A percentile compares a stretch with the other conserved stretches of the same genome.
Conservation (phyloP, 768 basidiomycete species). For the Leccinum arenicola region DNA sequence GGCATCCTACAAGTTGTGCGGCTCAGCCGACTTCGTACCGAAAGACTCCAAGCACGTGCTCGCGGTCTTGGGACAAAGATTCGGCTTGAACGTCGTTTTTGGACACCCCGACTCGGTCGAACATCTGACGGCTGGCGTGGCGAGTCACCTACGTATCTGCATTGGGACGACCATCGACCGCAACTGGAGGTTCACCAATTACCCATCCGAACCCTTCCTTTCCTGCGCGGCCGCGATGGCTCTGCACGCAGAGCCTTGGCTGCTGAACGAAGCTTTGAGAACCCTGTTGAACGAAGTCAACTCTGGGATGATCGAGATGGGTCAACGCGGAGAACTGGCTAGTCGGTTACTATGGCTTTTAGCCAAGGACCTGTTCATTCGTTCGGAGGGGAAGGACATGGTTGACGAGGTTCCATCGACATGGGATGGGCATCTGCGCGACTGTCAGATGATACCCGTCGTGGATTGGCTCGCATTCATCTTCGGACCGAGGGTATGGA, state of each 20-base stretch:
- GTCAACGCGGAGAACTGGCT: conserved; percentile 5
- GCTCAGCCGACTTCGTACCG: not conserved
- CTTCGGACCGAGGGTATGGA: not conserved
- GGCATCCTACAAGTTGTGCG: not conserved
- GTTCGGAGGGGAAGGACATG: not conserved
- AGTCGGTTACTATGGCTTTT: conserved; percentile 6
- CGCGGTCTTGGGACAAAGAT: conserved; percentile 3
- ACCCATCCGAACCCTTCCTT: conserved; percentile 17
- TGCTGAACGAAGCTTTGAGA: not conserved
- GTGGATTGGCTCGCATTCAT: not conserved
- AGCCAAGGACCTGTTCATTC: conserved; percentile 4
- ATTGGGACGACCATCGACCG: conserved; percentile 5
- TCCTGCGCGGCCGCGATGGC: conserved; percentile 8
- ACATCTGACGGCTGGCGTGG: conserved; percentile 3
- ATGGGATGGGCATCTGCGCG: conserved; percentile 5
- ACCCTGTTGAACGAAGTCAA: not conserved
- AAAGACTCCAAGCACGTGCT: not conserved
- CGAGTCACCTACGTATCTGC: conserved; percentile 15
- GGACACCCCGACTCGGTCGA: conserved; percentile 5
- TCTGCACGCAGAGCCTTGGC: not conserved
- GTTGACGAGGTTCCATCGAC: not conserved
- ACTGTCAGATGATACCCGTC: not conserved
- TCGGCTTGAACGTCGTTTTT: conserved; percentile 2
- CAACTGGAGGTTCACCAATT: conserved; percentile 11
- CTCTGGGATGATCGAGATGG: conserved; percentile 6